Conservation (phyloP, 805 yeast genomes). For the Hyphopichia homilentoma region DNA sequence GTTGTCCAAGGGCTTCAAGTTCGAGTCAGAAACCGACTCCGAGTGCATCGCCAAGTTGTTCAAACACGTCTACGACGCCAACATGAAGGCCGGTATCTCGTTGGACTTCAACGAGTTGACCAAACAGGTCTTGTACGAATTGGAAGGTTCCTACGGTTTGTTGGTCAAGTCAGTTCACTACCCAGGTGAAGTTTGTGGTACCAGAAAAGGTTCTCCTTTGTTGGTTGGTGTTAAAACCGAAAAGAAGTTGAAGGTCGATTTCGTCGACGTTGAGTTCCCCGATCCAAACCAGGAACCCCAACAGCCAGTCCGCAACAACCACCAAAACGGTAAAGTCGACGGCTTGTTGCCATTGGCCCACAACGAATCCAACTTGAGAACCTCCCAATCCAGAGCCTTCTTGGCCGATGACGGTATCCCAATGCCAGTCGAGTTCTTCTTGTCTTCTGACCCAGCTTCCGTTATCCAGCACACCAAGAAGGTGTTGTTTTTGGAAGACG, state of each 20-base stretch:
- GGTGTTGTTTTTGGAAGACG: constrained; percentile 94
- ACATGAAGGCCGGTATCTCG: constrained; percentile 65
- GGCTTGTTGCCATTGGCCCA: constrained; percentile 49
- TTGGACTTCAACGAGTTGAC: constrained; percentile 89
- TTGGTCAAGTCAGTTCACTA: constrained; percentile 87
- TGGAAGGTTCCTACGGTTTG: constrained; percentile 97
- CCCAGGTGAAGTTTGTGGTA: constrained; percentile 95
- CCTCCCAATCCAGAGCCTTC: constrained; percentile 95
- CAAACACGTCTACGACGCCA: constrained; percentile 83
- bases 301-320: constrained; percentile 5
- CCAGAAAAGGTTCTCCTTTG: constrained; percentile 97
- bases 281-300: constrained; percentile 40
- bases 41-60: constrained; percentile 96
- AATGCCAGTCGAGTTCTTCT: constrained; percentile 91
- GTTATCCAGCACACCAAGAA: constrained; percentile 96
- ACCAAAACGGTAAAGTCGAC: constrained; percentile 4
- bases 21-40: constrained; percentile 94
- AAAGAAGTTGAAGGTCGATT: constrained; percentile 91
- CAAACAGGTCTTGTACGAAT: constrained; percentile 85
- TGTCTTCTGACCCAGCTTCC: constrained; percentile 96
- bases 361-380: constrained; percentile 62
- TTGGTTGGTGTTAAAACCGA: constrained; percentile 97
- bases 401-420: constrained; percentile 90
- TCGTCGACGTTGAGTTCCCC: constrained; percentile 97
- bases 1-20: constrained; percentile 70